phyloP scores from a whole-genome alignment of 2,329 filamentous ascomycete genomes.

The Neodidymelliopsis sp. region DNA sequence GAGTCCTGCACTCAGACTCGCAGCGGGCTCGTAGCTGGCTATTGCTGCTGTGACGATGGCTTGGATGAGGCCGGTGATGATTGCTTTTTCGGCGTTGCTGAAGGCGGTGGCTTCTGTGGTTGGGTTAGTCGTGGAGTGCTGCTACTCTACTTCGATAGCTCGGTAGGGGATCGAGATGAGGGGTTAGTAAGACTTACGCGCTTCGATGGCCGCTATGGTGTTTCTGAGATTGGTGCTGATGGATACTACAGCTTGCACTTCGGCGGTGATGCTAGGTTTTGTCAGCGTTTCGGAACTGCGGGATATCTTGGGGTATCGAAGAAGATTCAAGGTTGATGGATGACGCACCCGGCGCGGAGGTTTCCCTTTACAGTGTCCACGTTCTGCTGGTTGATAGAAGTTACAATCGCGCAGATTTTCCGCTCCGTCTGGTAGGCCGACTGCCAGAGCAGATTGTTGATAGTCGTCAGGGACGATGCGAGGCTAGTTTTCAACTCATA shows the following conservation, averaged over 20 bases:
- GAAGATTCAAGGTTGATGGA: background rate
- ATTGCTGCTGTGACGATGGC: slow-evolving; percentile 1
- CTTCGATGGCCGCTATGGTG: background rate
- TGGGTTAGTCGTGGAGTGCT: too few relatives aligned
- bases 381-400: slow-evolving; percentile 9
- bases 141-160: too few relatives aligned
- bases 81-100: background rate
- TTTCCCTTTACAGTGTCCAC: background rate
- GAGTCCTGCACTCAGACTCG: background rate
- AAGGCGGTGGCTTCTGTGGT: background rate
- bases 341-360: background rate
- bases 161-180: too few relatives aligned
- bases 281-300: background rate
- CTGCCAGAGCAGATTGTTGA: slow-evolving; percentile 4
- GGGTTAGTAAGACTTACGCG: background rate
- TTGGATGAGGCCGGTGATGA: background rate
- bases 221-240: background rate
- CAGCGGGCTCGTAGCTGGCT: background rate
- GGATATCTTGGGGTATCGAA: background rate
- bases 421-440: background rate
- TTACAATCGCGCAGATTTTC: slow-evolving; percentile 4
- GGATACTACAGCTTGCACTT: background rate
- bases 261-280: background rate
- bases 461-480: background rate
- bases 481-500: background rate